Percentiles rank a stretch among this genome's conserved stretches.
Conservation (phyloP, 2,329 filamentous ascomycete genomes). For the Ceratocystiopsis sp. region DNA sequence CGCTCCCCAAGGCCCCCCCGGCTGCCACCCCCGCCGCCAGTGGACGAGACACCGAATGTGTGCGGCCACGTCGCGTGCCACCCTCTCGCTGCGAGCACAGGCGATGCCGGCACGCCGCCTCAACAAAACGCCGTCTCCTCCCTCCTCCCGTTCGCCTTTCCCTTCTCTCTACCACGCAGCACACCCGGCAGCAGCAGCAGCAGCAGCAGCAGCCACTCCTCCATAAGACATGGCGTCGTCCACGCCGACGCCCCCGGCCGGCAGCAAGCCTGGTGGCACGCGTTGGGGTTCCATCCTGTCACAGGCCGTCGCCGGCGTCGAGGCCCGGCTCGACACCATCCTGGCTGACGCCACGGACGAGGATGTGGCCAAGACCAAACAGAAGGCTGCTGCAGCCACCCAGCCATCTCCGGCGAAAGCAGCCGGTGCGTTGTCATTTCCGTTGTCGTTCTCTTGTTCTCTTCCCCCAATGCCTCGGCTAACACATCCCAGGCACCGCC, state of each 20-base stretch:
- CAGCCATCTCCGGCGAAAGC: constrained; percentile 17
- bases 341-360: constrained; percentile 58
- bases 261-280: constrained; percentile 10
- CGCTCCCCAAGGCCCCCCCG: too few relatives aligned
- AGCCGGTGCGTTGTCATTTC: constrained; percentile 12
- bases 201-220: too few relatives aligned
- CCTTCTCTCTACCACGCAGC: background rate
- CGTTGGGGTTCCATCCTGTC: constrained; percentile 69
- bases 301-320: constrained; percentile 82
- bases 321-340: constrained; percentile 83
- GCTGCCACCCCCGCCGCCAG: too few relatives aligned
- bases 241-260: constrained; percentile 17
- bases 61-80: too few relatives aligned
- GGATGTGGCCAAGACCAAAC: constrained; percentile 7
- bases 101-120: too few relatives aligned
- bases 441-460: background rate
- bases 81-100: too few relatives aligned
- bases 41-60: too few relatives aligned
- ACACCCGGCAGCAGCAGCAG: background rate
- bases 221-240: constrained; percentile 9
- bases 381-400: background rate
- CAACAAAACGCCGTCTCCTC: too few relatives aligned
- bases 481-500: constrained; percentile 25
- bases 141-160: too few relatives aligned
- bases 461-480: background rate